Evolutionary conservation across 306 rosid genomes (phyloP), one percentile per base, ranked within the genome.

Genomic region (Acacia melanoxylon): DNA sequence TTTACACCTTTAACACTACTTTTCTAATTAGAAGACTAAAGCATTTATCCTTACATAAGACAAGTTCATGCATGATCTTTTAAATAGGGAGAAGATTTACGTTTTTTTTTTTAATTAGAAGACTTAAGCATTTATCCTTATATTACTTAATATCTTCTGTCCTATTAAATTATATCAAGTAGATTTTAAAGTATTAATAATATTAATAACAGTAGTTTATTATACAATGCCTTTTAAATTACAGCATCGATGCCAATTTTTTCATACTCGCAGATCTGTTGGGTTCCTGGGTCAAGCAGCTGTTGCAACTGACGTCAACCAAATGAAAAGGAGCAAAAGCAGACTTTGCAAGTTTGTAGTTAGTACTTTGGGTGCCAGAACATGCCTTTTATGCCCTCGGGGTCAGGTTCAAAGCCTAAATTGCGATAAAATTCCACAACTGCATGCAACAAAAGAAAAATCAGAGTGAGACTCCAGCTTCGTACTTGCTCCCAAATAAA

Each of bases 361-460:
- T 80, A 93, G 62, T 83, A 85, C 76, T 85, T 92, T 17, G 99
- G 98, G 84, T 95, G 88, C 98, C 99, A 93, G 80, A 95, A 92
- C 99, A 95, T 93, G 81, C 97, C 99, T 88, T 95, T 90, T 67
- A 95, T 93, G 77, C 99, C 99, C 89, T 92, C 99, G 0, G 98
- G 99, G 78, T 95, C 99, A 52, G 98, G 87, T 89, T 95, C 92
- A 76, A 95, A 95, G 48, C 99, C 98, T 81, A 95, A 85, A 87
- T 95, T 93, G 83, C 88, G 89, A 80, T 95, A 95, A 65, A 93
- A 95, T 44, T 95, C 97, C 78, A 95, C 93, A 61, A 92, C 99
- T 95, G 98, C 90, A 87, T 81, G 74, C 68, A 82, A 85, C 15
- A 52, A 27, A 79, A 70, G 81, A 78, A 49, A 69, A 49, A 69